Evolutionary conservation across 2,329 filamentous ascomycete genomes (phyloP), one percentile per base, ranked within the genome.

Genomic region (Rasamsonia emersonii): DNA sequence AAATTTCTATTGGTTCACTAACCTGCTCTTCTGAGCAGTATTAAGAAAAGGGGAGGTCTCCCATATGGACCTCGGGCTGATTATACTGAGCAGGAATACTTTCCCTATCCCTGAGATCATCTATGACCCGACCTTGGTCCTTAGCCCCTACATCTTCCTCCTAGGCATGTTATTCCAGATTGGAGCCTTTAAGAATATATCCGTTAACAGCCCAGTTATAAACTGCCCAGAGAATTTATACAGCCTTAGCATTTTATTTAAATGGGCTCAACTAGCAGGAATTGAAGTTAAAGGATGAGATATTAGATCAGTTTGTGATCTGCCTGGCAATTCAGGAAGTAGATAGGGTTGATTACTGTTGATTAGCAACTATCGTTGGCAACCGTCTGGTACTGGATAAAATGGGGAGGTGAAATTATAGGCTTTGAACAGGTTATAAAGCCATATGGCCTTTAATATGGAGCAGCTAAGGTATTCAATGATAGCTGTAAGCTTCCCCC

Each of bases 401-500:
- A 43, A 36, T 40, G 40, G 30, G 45, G 47, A 6, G 45, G 50
- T 24, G 13, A 56, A 38, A 52, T 62, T 18, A 62, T 45, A 3
- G 44, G 49, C 23, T 56, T 59, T 42, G 32, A 32, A 8, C 37
- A 56, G 32, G 42, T 58, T 28, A 47, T 49, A 4, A 48, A 48
- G 41, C 52, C 44, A 9, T 61, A 64, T 38, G 36, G 27, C 16
- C 50, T 62, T 13, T 46, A 45, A 43, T 61, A 62, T 38, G 42
- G 40, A 13, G 43, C 28, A 43, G 51, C 51, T 10, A 61, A 62
- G 36, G 53, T 44, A 4, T 58, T 64, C 28, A 60, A 62, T 36
- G 35, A 56, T 26, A 61, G 54, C 35, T 18, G 51, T 62, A 43
- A 50, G 54, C 51, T 37, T n/a, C n/a, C n/a, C n/a, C n/a, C n/a